A percentile compares a stretch with the other conserved stretches of the same genome.
Conservation (phyloP, 176 grass and related monocot species). For the Typha latifolia region DNA sequence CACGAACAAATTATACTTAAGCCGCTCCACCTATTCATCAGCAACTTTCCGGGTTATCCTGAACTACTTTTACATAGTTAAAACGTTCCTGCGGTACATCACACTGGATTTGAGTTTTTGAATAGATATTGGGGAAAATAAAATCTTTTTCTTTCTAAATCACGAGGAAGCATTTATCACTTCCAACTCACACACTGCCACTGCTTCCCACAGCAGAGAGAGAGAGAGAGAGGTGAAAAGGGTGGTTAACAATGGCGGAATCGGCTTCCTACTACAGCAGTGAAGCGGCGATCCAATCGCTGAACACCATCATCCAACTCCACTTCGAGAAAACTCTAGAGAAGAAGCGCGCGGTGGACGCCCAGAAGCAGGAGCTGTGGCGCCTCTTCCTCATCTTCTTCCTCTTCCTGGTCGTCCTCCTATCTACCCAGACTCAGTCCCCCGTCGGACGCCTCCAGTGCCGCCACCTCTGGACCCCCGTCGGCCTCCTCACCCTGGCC, state of each 20-base stretch:
- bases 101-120: too few relatives aligned
- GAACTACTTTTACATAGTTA: too few relatives aligned
- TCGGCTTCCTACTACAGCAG: slow-evolving; percentile 4
- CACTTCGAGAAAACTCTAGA: slow-evolving; percentile 94
- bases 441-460: slow-evolving; percentile 45
- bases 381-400: slow-evolving; percentile 93
- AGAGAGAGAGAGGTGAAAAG: background rate
- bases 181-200: too few relatives aligned
- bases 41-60: too few relatives aligned
- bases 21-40: too few relatives aligned
- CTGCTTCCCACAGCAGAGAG: background rate
- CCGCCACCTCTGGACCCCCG: slow-evolving; percentile 79
- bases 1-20: too few relatives aligned
- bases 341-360: slow-evolving; percentile 84
- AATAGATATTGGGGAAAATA: too few relatives aligned
- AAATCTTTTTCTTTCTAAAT: too few relatives aligned
- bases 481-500: slow-evolving; percentile 67
- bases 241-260: background rate
- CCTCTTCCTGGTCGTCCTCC: slow-evolving; percentile 59
- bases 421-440: slow-evolving; percentile 33
- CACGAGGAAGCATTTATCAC: too few relatives aligned
- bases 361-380: slow-evolving; percentile 97
- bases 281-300: slow-evolving; percentile 53
- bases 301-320: slow-evolving; percentile 71
- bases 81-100: too few relatives aligned